Evolutionary conservation across 306 rosid species (phyloP), one percentile per base, ranked within the genome.

Genomic region (Notholithocarpus densiflorus): DNA sequence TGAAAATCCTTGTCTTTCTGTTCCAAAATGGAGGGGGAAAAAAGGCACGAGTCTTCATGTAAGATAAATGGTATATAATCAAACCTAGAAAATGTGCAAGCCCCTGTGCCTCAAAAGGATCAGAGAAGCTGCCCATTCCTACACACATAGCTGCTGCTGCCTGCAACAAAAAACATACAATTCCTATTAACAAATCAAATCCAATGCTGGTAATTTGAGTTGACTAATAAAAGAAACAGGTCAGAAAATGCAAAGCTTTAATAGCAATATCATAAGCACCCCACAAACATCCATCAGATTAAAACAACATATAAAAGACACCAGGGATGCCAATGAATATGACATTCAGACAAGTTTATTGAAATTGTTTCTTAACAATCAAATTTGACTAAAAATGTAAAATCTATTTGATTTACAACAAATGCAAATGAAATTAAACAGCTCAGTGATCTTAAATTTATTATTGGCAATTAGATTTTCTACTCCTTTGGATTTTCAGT

Each of bases 111-210:
- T 95, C 96, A 29, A 73, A 65, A 37, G 98, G 98, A 76, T 95
- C 98, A 45, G 90, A 92, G 80, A 95, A 95, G 85, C 98, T 92
- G 61, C 98, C 98, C 48, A 95, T 90, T 79, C 91, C 98, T 17
- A 95, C 98, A 68, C 94, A 91, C 98, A 95, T 91, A 2, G 98
- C 98, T 43, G 98, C 98, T 1, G 98, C 98, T 5, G 98, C 98
- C 98, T 95, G 88, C 76, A 80, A 79, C 65, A 75, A 71, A 43
- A 51, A 77, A 37, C 79, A 62, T 27, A 31, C 11, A 31, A 27
- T 43, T 11, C 56, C 6, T 81, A 19, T 56, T 68, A 19, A 34
- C 79, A 79, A 8, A 37, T 66, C 17, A 72, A 82, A 73, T 52
- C 71, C 65, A 80, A 70, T 61, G 55, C 75, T 26, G 13, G 19